phyloP scores from a whole-genome alignment of 177 flowering plant species.

The Telopea speciosissima region DNA sequence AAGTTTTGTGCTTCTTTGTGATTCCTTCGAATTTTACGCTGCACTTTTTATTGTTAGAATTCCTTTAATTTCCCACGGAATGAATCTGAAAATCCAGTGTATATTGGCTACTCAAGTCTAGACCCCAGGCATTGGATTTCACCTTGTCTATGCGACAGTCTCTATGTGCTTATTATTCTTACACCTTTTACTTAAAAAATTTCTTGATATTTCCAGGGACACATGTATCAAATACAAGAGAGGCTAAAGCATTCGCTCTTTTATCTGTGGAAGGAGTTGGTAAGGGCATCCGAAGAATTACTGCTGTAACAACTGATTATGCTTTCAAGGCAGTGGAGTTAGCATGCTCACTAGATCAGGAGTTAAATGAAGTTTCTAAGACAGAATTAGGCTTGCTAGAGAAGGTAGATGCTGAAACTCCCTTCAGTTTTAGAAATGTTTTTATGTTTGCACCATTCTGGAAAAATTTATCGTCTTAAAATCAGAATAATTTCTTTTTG shows the following conservation, averaged over 20 bases:
- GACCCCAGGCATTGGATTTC: too few relatives aligned
- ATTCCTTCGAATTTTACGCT: too few relatives aligned
- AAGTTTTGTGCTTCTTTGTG: too few relatives aligned
- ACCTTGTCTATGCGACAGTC: too few relatives aligned
- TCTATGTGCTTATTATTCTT: neutral
- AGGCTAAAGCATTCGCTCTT: slow-evolving; percentile 89
- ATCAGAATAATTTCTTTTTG: neutral
- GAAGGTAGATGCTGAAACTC: slow-evolving; percentile 46
- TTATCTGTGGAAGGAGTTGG: slow-evolving; percentile 95
- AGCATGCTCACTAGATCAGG: slow-evolving; percentile 60
- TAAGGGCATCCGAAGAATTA: slow-evolving; percentile 82
- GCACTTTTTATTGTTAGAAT: too few relatives aligned
- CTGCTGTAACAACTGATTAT: slow-evolving; percentile 78
- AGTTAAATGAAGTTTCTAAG: slow-evolving; percentile 63
- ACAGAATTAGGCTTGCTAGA: slow-evolving; percentile 54
- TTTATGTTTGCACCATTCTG: neutral
- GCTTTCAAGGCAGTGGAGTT: slow-evolving; percentile 65
- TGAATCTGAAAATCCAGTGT: too few relatives aligned
- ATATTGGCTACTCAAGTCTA: too few relatives aligned
- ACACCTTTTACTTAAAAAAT: slow-evolving; percentile 4
- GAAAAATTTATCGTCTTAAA: too few relatives aligned
- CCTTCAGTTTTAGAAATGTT: neutral
- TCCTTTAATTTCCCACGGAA: too few relatives aligned
- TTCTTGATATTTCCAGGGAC: slow-evolving; percentile 51
- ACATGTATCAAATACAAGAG: slow-evolving; percentile 88